Base-by-base conservation (phyloP, 768 basidiomycete species). In the Boletellus emodensis region DNA sequence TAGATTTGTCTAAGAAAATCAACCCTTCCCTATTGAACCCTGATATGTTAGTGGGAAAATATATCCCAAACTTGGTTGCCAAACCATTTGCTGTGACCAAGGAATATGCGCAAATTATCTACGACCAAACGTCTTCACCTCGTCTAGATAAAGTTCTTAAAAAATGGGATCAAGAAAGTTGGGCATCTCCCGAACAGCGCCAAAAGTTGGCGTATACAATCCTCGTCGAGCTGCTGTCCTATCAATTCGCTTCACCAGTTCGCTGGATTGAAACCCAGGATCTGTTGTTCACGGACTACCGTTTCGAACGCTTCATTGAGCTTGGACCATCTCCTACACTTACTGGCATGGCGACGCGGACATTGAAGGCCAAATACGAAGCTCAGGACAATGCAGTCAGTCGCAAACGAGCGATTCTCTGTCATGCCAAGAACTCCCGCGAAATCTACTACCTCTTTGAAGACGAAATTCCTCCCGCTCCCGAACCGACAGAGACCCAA, bases 231-330 rank as follows among this genome's bases (percentile, higher is more conserved):
- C 82, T 98, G 40, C 78, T 99, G 43, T 92, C 96, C 13, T 99
- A 99, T 65, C 96, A 99, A 67, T 98, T 95, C 61, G 94, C 95
- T 0, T 98, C 95, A 1, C 94, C 96, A 7, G 95, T 99, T 17
- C 88, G 94, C 44, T 99, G 96, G 96, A 99, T 99, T 61, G 90
- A 98, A 74, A 99, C 95, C 0, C 96, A 99, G 66, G 96, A 99
- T 62, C 79, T 89, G 22, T 79, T 99, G 49, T 99, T 99, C 76
- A 80, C 77, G 10, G 70, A 83, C 9, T 96, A 83, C 76, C 75
- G 77, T 40, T 96, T 96, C 62, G 95, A 97, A 70, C 85, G 96
- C 14, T 78, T 98, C 61, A 87, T 99, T 61, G 96, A 99, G 67
- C 75, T 99, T 46, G 96, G 96, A 30, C 96, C 96, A 36, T 93